phyloP scores from a whole-genome alignment of 805 yeast species.

The Isabelozyma pseudorhagii region DNA sequence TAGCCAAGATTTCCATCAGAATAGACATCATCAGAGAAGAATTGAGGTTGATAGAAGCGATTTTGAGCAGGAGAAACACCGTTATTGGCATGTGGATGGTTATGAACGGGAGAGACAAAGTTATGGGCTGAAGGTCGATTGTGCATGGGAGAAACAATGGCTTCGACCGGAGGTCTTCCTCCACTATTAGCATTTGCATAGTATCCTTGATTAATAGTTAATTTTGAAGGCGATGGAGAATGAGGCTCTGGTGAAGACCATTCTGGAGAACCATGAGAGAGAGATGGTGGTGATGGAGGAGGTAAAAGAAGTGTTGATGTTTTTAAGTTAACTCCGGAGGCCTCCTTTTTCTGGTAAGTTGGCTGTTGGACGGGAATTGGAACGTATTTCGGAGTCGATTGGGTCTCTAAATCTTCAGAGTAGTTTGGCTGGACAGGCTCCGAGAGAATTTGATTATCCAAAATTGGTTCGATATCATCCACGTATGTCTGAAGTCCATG shows the following conservation, averaged over 20 bases:
- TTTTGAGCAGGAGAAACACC: slow-evolving; percentile 6
- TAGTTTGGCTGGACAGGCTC: neutral
- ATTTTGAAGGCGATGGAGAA: slow-evolving; percentile 27
- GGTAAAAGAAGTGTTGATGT: slow-evolving; percentile 30
- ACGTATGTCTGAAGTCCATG: slow-evolving; percentile 12
- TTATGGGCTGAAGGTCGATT: neutral
- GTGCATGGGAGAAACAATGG: neutral
- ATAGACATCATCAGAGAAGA: slow-evolving; percentile 29
- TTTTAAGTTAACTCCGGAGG: slow-evolving; percentile 7
- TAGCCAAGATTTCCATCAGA: slow-evolving; percentile 2
- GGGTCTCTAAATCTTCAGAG: neutral
- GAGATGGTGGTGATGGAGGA: slow-evolving; percentile 33
- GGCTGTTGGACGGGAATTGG: slow-evolving; percentile 43
- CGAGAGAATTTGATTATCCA: slow-evolving; percentile 8
- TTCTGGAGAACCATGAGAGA: slow-evolving; percentile 34
- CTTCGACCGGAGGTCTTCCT: neutral
- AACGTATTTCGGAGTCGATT: slow-evolving; percentile 21
- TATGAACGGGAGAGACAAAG: neutral
- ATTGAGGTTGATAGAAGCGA: slow-evolving; percentile 37
- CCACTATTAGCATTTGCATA: neutral
- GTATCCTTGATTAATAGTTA: neutral
- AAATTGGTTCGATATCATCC: slow-evolving; percentile 35
- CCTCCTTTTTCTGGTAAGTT: slow-evolving; percentile 4
- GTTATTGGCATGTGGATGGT: neutral
- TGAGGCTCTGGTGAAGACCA: slow-evolving; percentile 38